Evolutionary conservation across 257 asterid species (phyloP).

Genomic region (Buddleja alternifolia): DNA sequence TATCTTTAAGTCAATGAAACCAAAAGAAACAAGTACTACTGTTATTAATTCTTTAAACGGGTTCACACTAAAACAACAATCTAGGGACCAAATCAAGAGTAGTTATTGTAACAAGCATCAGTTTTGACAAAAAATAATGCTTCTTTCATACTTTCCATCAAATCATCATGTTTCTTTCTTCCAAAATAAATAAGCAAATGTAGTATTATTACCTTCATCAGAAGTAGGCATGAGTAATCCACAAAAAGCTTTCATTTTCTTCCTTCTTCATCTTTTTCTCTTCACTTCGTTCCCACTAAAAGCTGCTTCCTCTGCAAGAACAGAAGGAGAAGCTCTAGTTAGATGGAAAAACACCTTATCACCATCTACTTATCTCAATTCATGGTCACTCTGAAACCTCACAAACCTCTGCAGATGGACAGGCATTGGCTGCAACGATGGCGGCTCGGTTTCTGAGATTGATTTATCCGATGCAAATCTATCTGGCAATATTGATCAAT

Average conservation of each 20-base stretch:
- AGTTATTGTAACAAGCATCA: no score
- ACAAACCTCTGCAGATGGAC: constrained; percentile 68
- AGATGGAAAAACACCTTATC: constrained; percentile 60
- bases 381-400: constrained; percentile 62
- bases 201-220: constrained; percentile 1
- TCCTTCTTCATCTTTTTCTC: constrained; percentile 34
- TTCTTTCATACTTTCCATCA: no score
- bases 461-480: constrained; percentile 45
- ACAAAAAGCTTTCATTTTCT: constrained; percentile 24
- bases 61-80: no score
- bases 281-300: constrained; percentile 33
- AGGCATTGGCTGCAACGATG: constrained; percentile 52
- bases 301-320: constrained; percentile 45
- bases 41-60: no score
- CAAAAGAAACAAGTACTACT: no score
- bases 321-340: constrained; percentile 65
- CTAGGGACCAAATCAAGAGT: no score
- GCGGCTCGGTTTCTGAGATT: constrained; percentile 48
- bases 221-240: constrained; percentile 39
- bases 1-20: no score
- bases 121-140: no score
- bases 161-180: no score
- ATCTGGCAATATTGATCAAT: constrained; percentile 42
- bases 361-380: constrained; percentile 39
- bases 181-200: constrained; percentile 7